A percentile compares a stretch with the other conserved stretches of the same genome.
Evolutionary conservation across 768 basidiomycete genomes (phyloP).

Genomic region (Russula lepida): DNA sequence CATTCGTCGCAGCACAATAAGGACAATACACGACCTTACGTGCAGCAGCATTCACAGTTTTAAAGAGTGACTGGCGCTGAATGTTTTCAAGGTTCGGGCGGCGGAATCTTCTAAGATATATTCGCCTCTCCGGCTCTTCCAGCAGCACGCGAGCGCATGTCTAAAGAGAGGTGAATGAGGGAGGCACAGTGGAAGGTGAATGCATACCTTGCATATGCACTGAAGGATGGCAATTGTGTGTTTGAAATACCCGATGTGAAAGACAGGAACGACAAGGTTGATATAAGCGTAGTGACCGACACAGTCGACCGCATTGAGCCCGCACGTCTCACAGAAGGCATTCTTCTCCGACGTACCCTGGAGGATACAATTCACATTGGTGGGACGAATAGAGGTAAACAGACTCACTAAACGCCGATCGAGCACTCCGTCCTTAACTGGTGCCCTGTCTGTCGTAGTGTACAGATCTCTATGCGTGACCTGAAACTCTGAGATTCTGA

Average conservation of each 20-base stretch:
- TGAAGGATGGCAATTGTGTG: constrained; percentile 90
- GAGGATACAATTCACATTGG: not conserved
- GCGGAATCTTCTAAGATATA: constrained; percentile 85
- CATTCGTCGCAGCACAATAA: constrained; percentile 89
- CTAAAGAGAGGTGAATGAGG: constrained; percentile 30
- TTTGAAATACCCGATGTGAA: constrained; percentile 98
- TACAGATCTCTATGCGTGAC: constrained; percentile 91
- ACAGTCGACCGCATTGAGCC: constrained; percentile 84
- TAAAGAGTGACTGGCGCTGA: constrained; percentile 71
- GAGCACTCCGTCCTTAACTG: constrained; percentile 86
- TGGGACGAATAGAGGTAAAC: not conserved
- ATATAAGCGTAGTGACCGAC: constrained; percentile 99
- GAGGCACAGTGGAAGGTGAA: not conserved
- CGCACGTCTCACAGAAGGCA: constrained; percentile 91
- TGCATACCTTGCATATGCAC: constrained; percentile 87
- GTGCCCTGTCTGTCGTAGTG: constrained; percentile 70
- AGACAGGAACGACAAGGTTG: constrained; percentile 92
- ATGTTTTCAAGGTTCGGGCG: constrained; percentile 87
- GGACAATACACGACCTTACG: constrained; percentile 90
- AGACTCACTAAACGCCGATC: constrained; percentile 77
- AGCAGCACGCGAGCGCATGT: constrained; percentile 90
- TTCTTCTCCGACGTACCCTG: constrained; percentile 94
- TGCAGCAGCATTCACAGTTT: constrained; percentile 77
- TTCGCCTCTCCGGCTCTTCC: constrained; percentile 76
- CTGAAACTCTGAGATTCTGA: constrained; percentile 93